Percentiles rank a stretch among this genome's conserved stretches.
These are phyloP conservation scores for Aspergillus niger DNA, from an alignment of 2,329 filamentous ascomycete species.

Conservation along the genomic window DNA sequence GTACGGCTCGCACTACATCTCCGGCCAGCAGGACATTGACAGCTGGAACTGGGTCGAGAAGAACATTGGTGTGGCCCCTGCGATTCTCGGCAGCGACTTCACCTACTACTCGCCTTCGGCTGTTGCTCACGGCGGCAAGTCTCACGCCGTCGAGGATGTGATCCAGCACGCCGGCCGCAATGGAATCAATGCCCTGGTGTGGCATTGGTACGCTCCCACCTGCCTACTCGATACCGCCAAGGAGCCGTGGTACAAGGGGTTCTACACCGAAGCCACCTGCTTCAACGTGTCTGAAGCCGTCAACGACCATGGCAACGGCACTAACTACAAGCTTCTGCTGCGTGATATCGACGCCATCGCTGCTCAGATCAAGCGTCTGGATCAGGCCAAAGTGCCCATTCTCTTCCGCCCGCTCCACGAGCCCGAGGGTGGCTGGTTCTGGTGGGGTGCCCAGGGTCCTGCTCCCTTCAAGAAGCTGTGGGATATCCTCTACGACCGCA, in stretches of 20 bases:
- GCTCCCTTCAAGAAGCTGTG: slow-evolving; percentile 12
- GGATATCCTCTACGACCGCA: slow-evolving; percentile 10
- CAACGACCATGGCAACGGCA: slow-evolving; percentile 1
- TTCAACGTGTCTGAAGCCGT: slow-evolving; percentile 9
- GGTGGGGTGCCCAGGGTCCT: slow-evolving; percentile 1
- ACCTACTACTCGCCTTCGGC: slow-evolving; percentile 1
- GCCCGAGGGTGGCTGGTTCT: slow-evolving; percentile 3
- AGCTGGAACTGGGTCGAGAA: not conserved
- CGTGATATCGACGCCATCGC: slow-evolving; percentile 12
- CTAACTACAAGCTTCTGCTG: slow-evolving; percentile 13
- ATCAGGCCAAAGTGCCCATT: not conserved
- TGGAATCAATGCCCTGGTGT: slow-evolving; percentile 14
- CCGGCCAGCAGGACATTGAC: too few species aligned
- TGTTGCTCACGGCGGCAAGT: slow-evolving; percentile 8
- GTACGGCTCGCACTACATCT: too few species aligned
- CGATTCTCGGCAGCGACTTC: slow-evolving; percentile 10
- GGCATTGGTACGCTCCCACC: slow-evolving; percentile 14
- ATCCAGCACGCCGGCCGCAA: slow-evolving; percentile 6
- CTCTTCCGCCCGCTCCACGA: not conserved
- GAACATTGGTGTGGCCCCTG: slow-evolving; percentile 3
- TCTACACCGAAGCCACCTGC: slow-evolving; percentile 14
- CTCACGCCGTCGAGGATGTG: slow-evolving; percentile 11
- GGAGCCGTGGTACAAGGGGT: slow-evolving; percentile 12
- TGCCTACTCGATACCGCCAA: slow-evolving; percentile 2
- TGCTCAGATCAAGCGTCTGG: slow-evolving; percentile 6